Evolutionary conservation across 116 monocot species (phyloP).

Genomic region (Trichopus zeylanicus): DNA sequence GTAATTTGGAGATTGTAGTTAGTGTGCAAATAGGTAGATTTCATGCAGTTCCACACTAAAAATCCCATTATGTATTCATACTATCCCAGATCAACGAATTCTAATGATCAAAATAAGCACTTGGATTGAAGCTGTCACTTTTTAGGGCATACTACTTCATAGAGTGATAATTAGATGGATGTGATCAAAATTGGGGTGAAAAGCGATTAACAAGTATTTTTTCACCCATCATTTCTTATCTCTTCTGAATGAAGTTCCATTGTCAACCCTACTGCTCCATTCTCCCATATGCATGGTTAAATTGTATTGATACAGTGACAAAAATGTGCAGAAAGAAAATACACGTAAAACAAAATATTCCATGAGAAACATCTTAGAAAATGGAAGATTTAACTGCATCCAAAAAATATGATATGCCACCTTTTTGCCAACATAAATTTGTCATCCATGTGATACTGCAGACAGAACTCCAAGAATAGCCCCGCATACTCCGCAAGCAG

Average conservation of each 20-base stretch:
- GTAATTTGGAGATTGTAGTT: no score
- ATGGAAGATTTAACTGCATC: not conserved
- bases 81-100: no score
- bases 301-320: no score
- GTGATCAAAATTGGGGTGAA: not conserved
- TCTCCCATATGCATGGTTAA: no score
- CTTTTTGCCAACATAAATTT: constrained; percentile 81
- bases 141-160: not conserved
- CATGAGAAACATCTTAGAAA: not conserved
- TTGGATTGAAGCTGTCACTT: not conserved
- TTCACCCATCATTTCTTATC: not conserved
- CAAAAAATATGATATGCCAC: constrained; percentile 14
- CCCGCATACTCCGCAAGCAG: constrained; percentile 89
- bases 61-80: not conserved
- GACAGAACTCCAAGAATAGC: constrained; percentile 88
- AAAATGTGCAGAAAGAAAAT: not conserved
- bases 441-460: constrained; percentile 74
- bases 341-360: not conserved
- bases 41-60: no score
- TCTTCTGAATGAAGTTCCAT: no score
- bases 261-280: no score
- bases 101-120: not conserved
- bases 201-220: no score
- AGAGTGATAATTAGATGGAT: not conserved
- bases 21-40: no score